phyloP scores from a whole-genome alignment of 2,329 filamentous ascomycete species.

The Mariannaea elegans region DNA sequence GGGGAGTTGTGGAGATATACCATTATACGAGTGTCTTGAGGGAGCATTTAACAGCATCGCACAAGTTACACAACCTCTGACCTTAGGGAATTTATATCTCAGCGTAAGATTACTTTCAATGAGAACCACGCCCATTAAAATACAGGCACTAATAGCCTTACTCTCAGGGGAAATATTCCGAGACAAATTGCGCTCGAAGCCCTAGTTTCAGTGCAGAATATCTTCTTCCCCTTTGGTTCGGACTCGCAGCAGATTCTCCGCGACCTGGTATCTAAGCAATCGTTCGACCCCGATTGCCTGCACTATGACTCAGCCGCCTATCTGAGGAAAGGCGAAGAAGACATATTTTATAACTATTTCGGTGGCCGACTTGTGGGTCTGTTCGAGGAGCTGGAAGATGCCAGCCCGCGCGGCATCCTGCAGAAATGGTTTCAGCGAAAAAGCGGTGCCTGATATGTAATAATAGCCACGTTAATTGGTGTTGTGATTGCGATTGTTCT shows the following conservation, averaged over 20 bases:
- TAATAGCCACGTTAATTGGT: not conserved
- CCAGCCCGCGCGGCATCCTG: not conserved
- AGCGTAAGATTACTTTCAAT: not conserved
- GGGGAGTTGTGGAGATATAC: slow-evolving; percentile 12
- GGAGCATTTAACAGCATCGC: not conserved
- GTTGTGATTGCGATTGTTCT: not conserved
- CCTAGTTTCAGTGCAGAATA: not conserved
- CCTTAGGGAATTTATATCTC: not conserved
- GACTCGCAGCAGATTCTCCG: slow-evolving; percentile 1
- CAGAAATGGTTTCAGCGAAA: not conserved
- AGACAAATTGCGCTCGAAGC: slow-evolving; percentile 5
- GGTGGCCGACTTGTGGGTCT: not conserved
- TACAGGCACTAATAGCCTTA: not conserved
- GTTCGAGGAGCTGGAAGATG: not conserved
- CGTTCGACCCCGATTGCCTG: slow-evolving; percentile 5
- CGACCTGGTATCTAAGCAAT: not conserved
- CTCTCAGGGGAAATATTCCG: not conserved
- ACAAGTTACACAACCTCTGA: not conserved
- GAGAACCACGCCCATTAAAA: not conserved
- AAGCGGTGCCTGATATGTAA: not conserved
- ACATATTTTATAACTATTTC: not conserved
- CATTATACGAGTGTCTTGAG: slow-evolving; percentile 20
- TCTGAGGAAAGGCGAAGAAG: not conserved
- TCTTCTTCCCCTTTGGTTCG: slow-evolving; percentile 3
- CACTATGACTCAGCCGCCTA: not conserved